These are phyloP conservation scores for Talaromyces thailandensis DNA, from an alignment of 495 filamentous ascomycete genomes.

Conservation along the genomic window DNA sequence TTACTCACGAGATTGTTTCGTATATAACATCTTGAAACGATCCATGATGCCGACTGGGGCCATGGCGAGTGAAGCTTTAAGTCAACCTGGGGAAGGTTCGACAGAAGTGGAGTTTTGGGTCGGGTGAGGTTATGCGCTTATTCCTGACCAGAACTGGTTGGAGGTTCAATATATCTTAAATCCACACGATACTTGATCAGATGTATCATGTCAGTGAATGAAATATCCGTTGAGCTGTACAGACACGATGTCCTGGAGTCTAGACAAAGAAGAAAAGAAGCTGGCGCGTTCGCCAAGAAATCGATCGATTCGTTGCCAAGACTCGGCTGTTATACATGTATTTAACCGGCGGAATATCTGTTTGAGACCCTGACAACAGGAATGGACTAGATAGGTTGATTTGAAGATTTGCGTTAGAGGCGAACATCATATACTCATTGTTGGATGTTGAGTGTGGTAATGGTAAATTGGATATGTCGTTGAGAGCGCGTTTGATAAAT, in stretches of 20 bases:
- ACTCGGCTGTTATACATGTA: neutral
- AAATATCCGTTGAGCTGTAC: neutral
- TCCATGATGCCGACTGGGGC: conserved; percentile 28
- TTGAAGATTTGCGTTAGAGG: neutral
- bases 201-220: too few species aligned
- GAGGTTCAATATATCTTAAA: neutral
- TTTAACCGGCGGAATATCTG: neutral
- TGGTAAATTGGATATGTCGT: neutral
- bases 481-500: neutral
- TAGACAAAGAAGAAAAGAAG: neutral
- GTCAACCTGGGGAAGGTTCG: neutral
- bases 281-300: conserved; percentile 1
- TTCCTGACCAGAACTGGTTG: neutral
- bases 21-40: conserved; percentile 29
- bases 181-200: neutral
- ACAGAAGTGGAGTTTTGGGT: neutral
- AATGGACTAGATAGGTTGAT: neutral
- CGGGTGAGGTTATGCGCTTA: neutral
- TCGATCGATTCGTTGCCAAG: neutral
- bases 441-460: neutral
- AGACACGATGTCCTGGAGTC: neutral
- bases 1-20: conserved; percentile 25
- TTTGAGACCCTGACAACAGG: neutral
- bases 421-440: neutral
- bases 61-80: conserved; percentile 14